Conservation (phyloP, 306 rosid genomes). For the cucumber (Cucumis sativus) region DNA sequence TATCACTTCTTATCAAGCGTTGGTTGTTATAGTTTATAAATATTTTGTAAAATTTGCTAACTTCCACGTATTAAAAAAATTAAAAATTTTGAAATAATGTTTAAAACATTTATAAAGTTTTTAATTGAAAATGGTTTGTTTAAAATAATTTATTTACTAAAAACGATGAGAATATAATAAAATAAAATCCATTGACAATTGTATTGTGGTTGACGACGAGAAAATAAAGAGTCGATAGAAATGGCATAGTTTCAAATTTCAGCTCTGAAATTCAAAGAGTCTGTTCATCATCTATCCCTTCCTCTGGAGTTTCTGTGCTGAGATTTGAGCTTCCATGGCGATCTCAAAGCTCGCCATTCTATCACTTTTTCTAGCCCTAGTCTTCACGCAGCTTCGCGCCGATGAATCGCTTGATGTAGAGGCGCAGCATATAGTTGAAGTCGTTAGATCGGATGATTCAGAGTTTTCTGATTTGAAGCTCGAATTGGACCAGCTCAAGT, state of each 20-base stretch:
- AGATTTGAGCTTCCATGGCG: slow-evolving; percentile 51
- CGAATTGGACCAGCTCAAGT: slow-evolving; percentile 58
- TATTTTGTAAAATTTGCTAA: no score
- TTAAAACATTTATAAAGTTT: no score
- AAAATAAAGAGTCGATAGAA: background rate
- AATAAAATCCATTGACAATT: background rate
- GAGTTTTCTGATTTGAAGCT: slow-evolving; percentile 46
- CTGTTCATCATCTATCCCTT: background rate
- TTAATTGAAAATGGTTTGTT: no score
- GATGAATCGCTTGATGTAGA: slow-evolving; percentile 29
- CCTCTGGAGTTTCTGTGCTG: slow-evolving; percentile 33
- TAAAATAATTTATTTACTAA: no score
- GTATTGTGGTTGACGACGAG: background rate
- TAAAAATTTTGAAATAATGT: no score
- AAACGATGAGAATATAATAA: background rate
- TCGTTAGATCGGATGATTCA: slow-evolving; percentile 19
- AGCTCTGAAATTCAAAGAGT: background rate
- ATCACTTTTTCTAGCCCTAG: slow-evolving; percentile 44
- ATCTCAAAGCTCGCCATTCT: slow-evolving; percentile 40
- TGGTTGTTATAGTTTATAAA: no score
- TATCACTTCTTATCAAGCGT: no score
- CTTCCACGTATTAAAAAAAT: no score
- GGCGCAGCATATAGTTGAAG: slow-evolving; percentile 12
- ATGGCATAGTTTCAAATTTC: background rate
- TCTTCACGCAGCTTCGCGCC: slow-evolving; percentile 25